Evolutionary conservation across 306 rosid genomes (phyloP), one percentile per base, ranked within the genome.

Genomic region (Vigna nakashimae): DNA sequence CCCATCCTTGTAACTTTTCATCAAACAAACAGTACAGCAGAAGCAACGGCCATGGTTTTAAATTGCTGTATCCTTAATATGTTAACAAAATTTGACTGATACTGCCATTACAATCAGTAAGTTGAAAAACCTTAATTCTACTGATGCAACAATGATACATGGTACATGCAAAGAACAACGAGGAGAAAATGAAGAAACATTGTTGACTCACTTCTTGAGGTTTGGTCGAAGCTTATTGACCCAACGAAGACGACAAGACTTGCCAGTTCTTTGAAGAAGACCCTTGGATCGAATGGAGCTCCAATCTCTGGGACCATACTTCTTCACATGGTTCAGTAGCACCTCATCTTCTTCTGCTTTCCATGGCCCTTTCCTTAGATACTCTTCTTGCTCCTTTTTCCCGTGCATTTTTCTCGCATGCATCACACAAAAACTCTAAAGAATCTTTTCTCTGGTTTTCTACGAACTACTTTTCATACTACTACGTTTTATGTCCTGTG

Each of bases 221-320:
- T 94, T 90, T 65, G 98, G 98, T 72, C 90, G 80, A 65, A 94
- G 97, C 79, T 94, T 94, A 66, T 94, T 94, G 69, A 94, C 98
- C 98, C 98, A 94, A 66, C 98, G 97, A 81, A 94, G 98, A 24
- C 98, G 97, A 78, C 98, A 94, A 0, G 98, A 94, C 76, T 94
- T 94, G 64, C 98, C 98, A 20, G 98, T 91, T 3, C 98, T 65
- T 50, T 84, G 94, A 56, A 94, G 88, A 77, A 94, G 97, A 45
- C 97, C 96, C 71, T 91, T 94, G 96, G 98, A 94, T 91, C 96
- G 97, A 94, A 94, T 92, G 96, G 97, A 91, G 97, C 98, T 94
- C 97, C 98, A 94, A 71, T 94, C 97, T 85, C 93, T 75, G 0
- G 97, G 94, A 9, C 98, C 98, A 79, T 85, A 87, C 71, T 83